Evolutionary conservation across 148 eudicot species (phyloP).

Genomic region (Rhododendron griersonianum): DNA sequence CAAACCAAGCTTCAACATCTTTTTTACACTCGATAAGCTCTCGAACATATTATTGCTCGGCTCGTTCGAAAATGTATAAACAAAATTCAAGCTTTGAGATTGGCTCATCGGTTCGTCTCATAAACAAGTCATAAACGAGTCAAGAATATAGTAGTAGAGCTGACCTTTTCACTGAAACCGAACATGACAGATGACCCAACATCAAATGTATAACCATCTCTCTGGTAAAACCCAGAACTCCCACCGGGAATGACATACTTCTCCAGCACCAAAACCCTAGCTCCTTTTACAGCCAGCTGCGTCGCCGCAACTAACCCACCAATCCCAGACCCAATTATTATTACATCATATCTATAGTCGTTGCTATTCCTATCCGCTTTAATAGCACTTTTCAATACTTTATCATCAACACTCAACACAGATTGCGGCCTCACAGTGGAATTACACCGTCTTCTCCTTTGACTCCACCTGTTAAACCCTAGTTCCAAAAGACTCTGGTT

Average conservation of each 20-base stretch:
- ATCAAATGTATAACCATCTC: slow-evolving; percentile 93
- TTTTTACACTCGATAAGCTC: too few relatives aligned
- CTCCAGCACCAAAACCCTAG: slow-evolving; percentile 88
- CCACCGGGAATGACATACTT: slow-evolving; percentile 99
- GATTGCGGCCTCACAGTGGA: slow-evolving; percentile 30
- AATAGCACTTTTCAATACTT: slow-evolving; percentile 28
- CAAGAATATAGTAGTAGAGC: background rate
- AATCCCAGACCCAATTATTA: slow-evolving; percentile 93
- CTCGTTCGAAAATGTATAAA: too few relatives aligned
- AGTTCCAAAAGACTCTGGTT: slow-evolving; percentile 11
- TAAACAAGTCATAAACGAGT: too few relatives aligned
- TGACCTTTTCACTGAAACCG: slow-evolving; percentile 94
- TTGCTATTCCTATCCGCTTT: slow-evolving; percentile 22
- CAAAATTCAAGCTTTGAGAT: too few relatives aligned
- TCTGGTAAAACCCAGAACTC: slow-evolving; percentile 88
- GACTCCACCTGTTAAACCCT: slow-evolving; percentile 15
- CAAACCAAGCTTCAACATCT: too few relatives aligned
- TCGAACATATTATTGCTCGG: too few relatives aligned
- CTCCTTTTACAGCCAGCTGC: slow-evolving; percentile 95
- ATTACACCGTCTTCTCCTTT: slow-evolving; percentile 19
- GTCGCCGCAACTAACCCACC: slow-evolving; percentile 97
- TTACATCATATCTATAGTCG: slow-evolving; percentile 53
- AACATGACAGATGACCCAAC: slow-evolving; percentile 99
- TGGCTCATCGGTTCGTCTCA: too few relatives aligned
- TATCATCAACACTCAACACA: slow-evolving; percentile 38